These are phyloP conservation scores for Xylaria sp. DNA, from an alignment of 2,329 filamentous ascomycete species.

Conservation along the genomic window DNA sequence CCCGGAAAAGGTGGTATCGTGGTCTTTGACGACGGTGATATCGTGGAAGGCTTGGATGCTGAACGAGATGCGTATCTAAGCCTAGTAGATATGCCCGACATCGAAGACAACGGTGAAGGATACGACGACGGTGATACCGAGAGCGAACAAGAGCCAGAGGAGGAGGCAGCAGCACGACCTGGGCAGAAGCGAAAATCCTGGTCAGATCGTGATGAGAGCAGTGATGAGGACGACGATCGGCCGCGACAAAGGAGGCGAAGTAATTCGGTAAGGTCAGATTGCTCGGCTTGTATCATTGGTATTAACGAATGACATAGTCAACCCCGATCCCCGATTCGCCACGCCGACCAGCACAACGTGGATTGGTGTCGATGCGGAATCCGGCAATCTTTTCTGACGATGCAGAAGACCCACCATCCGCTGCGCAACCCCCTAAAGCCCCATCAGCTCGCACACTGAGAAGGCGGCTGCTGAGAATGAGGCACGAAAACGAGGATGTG, in stretches of 20 bases:
- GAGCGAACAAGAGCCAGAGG: constrained; percentile 65
- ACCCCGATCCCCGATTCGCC: constrained; percentile 74
- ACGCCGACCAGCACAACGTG: constrained; percentile 67
- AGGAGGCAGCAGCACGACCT: constrained; percentile 58
- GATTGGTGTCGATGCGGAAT: constrained; percentile 67
- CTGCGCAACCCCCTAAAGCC: constrained; percentile 67
- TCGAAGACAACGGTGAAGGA: constrained; percentile 78
- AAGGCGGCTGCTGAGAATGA: constrained; percentile 77
- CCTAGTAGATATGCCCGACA: constrained; percentile 89
- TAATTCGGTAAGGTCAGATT: constrained; percentile 75
- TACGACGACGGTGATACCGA: constrained; percentile 68
- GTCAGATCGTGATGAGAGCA: constrained; percentile 76
- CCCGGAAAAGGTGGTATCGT: constrained; percentile 88
- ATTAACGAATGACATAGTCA: constrained; percentile 59
- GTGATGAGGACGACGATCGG: constrained; percentile 77
- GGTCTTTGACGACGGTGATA: constrained; percentile 95
- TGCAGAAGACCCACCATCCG: constrained; percentile 65
- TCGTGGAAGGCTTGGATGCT: constrained; percentile 79
- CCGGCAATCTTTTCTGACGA: constrained; percentile 61
- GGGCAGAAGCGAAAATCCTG: constrained; percentile 83
- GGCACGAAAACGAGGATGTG: constrained; percentile 79
- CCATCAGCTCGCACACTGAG: constrained; percentile 79
- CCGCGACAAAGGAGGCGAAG: constrained; percentile 85
- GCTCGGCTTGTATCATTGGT: constrained; percentile 46
- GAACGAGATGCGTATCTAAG: constrained; percentile 87